Evolutionary conservation across 306 rosid species (phyloP).

Genomic region (Vigna mungo): DNA sequence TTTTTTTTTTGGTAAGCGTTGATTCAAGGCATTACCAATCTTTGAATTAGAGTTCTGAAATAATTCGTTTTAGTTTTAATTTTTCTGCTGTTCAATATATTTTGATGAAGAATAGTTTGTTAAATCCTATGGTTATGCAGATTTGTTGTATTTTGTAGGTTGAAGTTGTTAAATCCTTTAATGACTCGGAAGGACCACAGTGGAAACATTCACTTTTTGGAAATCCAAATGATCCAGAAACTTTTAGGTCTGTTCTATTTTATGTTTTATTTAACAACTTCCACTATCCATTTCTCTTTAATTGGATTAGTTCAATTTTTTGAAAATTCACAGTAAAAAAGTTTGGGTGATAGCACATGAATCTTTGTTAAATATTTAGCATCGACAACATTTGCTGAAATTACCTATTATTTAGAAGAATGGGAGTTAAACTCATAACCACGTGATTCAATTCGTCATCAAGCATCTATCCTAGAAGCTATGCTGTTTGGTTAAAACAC

Average conservation of each 20-base stretch:
- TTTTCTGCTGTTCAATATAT: constrained; percentile 31
- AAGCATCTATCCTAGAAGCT: constrained; percentile 26
- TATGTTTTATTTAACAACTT: constrained; percentile 19
- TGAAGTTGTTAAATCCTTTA: constrained; percentile 88
- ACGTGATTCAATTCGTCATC: background rate
- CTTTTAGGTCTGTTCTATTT: constrained; percentile 73
- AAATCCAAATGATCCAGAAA: constrained; percentile 92
- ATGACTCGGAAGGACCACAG: constrained; percentile 90
- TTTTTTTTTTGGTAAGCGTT: constrained; percentile 26
- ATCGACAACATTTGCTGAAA: background rate
- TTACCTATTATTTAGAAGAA: constrained; percentile 23
- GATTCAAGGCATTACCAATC: constrained; percentile 21
- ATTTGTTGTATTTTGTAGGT: constrained; percentile 59
- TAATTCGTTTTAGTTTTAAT: background rate
- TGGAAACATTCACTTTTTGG: constrained; percentile 96
- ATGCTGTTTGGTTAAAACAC: constrained; percentile 18
- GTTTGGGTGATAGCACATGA: constrained; percentile 6
- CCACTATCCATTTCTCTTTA: constrained; percentile 36
- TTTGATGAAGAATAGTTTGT: constrained; percentile 3
- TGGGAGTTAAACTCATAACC: background rate
- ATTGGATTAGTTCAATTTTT: constrained; percentile 8
- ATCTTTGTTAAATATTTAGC: background rate
- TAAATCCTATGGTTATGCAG: constrained; percentile 39
- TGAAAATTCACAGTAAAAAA: background rate
- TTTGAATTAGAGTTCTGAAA: constrained; percentile 22